Evolutionary conservation across 768 basidiomycete species (phyloP).

Genomic region (Psilocybe cyanescens): DNA sequence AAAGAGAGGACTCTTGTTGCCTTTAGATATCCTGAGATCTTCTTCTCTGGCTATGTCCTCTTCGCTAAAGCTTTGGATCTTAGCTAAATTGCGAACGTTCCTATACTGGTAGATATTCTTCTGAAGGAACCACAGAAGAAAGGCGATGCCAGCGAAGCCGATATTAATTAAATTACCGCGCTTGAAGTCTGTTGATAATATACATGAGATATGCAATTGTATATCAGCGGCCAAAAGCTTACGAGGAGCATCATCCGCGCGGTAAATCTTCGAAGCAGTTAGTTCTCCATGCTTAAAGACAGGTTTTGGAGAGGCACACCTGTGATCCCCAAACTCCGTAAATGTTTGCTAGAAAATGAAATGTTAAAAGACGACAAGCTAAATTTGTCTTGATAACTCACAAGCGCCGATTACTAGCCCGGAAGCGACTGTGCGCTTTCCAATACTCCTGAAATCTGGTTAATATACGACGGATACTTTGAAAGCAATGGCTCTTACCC

Average conservation of each 20-base stretch:
- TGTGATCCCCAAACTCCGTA: conserved; percentile 37
- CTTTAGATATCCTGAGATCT: conserved; percentile 27
- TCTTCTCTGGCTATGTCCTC: conserved; percentile 31
- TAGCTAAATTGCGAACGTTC: conserved; percentile 28
- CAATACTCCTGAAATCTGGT: conserved; percentile 28
- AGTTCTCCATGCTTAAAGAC: background rate
- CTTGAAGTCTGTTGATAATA: conserved; percentile 29
- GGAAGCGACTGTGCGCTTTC: conserved; percentile 38
- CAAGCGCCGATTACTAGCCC: conserved; percentile 39
- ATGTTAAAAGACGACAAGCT: background rate
- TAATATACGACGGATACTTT: background rate
- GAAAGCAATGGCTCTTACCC: conserved; percentile 21
- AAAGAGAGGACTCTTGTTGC: conserved; percentile 37
- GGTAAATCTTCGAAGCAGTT: conserved; percentile 32
- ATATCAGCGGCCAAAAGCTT: background rate
- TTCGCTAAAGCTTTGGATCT: conserved; percentile 24
- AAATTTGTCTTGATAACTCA: conserved; percentile 14
- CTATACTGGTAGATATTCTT: conserved; percentile 32
- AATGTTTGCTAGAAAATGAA: conserved; percentile 25
- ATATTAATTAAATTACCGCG: conserved; percentile 41
- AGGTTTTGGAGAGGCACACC: conserved; percentile 1
- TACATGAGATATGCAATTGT: background rate
- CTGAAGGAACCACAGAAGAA: conserved; percentile 37
- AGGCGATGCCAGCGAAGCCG: conserved; percentile 33
- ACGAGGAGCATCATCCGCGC: conserved; percentile 40